Evolutionary conservation across 2,329 filamentous ascomycete species (phyloP), one percentile per base, ranked within the genome.

Genomic region (Sporothrix schenckii): DNA sequence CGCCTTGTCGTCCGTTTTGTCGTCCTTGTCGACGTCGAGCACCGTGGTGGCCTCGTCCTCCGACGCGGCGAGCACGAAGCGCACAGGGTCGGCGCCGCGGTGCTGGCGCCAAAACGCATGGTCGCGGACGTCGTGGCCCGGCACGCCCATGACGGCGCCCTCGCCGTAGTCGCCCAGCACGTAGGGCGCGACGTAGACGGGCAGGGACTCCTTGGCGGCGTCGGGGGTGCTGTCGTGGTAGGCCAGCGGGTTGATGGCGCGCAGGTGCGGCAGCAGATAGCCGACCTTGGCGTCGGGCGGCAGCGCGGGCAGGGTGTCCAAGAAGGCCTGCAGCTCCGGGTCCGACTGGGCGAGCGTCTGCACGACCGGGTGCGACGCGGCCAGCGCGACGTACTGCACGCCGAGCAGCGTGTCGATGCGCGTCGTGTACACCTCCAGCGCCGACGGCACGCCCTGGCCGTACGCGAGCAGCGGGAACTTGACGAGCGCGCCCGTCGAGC

Each of bases 111-210:
- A 97, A 78, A 97, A 97, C 1, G 87, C 86, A 79, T 91, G 84
- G 75, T 97, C 93, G 68, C 92, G 86, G 4, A 84, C 77, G 78
- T 97, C 93, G 76, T 97, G 93, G 1, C 89, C 93, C 0, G 93
- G 93, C 9, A 97, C 93, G 56, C 93, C 93, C 93, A 97, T 97
- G 1, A 97, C 91, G 11, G 93, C 93, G 0, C 93, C 93, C 74
- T 93, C 91, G 19, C 93, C 92, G 75, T 96, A 95, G 76, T 93
- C 91, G 34, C 90, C 91, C 5, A 96, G 83, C 13, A 97, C 93
- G 77, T 97, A 97, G 0, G 92, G 90, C 11, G 93, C 92, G 27
- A 92, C 91, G 76, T 91, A 97, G 5, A 97, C 84, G 0, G 93
- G 92, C 5, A 96, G 75, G 9, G 85, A 83, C 73, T 85, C 76